Percentiles rank a stretch among this genome's conserved stretches.
These are phyloP conservation scores for Gardenia jasminoides DNA, from an alignment of 257 asterid genomes.

Conservation along the genomic window DNA sequence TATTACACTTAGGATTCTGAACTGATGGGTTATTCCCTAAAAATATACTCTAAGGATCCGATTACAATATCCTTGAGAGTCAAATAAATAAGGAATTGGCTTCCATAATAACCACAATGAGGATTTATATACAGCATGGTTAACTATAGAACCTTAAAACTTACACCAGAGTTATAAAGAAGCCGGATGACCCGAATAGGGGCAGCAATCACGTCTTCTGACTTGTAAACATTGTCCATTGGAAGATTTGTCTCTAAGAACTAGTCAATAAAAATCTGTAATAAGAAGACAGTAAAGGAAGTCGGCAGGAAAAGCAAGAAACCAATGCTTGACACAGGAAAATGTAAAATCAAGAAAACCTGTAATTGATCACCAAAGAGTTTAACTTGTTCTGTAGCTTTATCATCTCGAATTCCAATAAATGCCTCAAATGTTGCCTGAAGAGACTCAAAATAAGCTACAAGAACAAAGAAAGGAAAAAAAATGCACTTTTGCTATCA, in stretches of 20 bases:
- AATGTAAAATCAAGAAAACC: constrained; percentile 40
- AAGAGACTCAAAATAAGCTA: constrained; percentile 23
- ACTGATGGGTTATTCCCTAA: too few relatives aligned
- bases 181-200: constrained; percentile 93
- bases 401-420: constrained; percentile 83
- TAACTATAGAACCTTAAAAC: constrained; percentile 16
- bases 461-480: not conserved
- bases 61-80: not conserved
- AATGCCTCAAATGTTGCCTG: constrained; percentile 98
- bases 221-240: constrained; percentile 73
- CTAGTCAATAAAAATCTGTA: constrained; percentile 33
- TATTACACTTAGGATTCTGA: too few relatives aligned
- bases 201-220: constrained; percentile 76
- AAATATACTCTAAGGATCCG: not conserved
- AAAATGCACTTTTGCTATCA: not conserved
- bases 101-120: not conserved
- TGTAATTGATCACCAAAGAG: constrained; percentile 85
- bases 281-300: constrained; percentile 19
- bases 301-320: constrained; percentile 5
- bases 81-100: not conserved
- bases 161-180: constrained; percentile 87
- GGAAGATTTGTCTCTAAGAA: constrained; percentile 93
- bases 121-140: not conserved
- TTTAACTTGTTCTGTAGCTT: constrained; percentile 84
- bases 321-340: constrained; percentile 16